Base-by-base conservation (phyloP, 2,329 filamentous ascomycete species). In the Neospermospora avenae region DNA sequence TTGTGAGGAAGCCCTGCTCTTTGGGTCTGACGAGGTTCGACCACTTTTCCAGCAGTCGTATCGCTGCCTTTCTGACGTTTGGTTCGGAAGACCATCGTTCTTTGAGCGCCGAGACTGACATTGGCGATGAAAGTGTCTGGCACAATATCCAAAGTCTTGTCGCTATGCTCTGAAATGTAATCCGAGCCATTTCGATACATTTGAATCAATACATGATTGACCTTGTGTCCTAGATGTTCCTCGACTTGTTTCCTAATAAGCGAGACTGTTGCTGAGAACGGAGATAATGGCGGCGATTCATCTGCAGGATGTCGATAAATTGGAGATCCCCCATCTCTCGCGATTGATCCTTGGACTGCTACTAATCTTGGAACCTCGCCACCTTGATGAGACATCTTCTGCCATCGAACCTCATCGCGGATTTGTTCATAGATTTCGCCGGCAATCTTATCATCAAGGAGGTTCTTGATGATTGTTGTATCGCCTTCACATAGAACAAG, bases 281-380 rank as follows among this genome's bases (percentile, higher is more conserved):
- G 80, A 0, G 88, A 77, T 14, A 97, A 75, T 0, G 90, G 86
- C 0, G 93, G 88, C 0, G 90, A 90, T 72, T 96, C 90, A 71
- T 99, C 95, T 3, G 91, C 85, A 46, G 95, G 95, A 74, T 98
- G 95, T 14, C 95, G 89, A 74, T 99, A 99, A n/a, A 98, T 82
- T 22, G 95, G 95, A 73, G 90, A 87, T 65, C 81, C 87, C 18
- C 90, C 90, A 68, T 93, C 86, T 0, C 78, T 71, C 41, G 79
- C 80, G 31, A 92, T 78, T 16, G 82, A 78, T 3, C 93, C 95
- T 73, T 98, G 93, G 20, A 96, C 92, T 52, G 91, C 92, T 6
- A 98, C 91, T 2, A 97, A 83, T 39, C 95, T 86, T 45, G 95
- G 95, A 0, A 98, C 95, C 68, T 95, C 89, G 25, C 95, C 93